phyloP scores from a whole-genome alignment of 192 early-diverging fungal genomes.

The Phycomyces blakesleeanus region DNA sequence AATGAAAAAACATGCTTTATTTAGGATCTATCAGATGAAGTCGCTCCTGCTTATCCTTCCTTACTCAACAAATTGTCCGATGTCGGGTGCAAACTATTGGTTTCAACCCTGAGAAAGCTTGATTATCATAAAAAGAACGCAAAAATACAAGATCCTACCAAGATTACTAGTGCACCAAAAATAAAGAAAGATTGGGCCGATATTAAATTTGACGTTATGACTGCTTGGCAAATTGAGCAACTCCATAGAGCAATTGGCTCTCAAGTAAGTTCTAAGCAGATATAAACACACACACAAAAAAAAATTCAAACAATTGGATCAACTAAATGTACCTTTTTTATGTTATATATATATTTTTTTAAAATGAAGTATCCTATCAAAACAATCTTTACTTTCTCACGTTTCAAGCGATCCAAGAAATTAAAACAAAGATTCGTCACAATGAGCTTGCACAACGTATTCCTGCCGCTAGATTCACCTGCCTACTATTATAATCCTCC shows the following conservation, averaged over 20 bases:
- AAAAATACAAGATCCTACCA: slow-evolving; percentile 53
- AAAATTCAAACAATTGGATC: no score
- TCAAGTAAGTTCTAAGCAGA: slow-evolving; percentile 52
- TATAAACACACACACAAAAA: no score
- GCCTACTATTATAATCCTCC: not conserved
- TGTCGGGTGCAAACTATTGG: slow-evolving; percentile 56
- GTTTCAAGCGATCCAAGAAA: not conserved
- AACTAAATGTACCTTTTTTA: no score
- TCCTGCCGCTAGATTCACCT: slow-evolving; percentile 26
- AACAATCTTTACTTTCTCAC: slow-evolving; percentile 40
- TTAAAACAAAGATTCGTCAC: not conserved
- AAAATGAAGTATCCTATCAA: slow-evolving; percentile 56
- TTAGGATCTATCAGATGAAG: not conserved
- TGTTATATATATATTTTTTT: slow-evolving; percentile 14
- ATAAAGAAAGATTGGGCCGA: slow-evolving; percentile 54
- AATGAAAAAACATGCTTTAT: no score
- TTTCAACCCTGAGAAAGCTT: slow-evolving; percentile 59
- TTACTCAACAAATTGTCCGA: slow-evolving; percentile 36
- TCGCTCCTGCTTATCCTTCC: slow-evolving; percentile 1
- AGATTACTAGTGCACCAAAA: slow-evolving; percentile 68
- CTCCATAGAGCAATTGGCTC: slow-evolving; percentile 71
- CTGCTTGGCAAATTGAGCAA: slow-evolving; percentile 56
- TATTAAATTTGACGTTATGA: slow-evolving; percentile 59
- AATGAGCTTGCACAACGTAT: slow-evolving; percentile 41
- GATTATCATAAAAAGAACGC: slow-evolving; percentile 55